Evolutionary conservation across 371 early-diverging fungal genomes (phyloP), one percentile per base, ranked within the genome.

Genomic region (Mucor piriformis): DNA sequence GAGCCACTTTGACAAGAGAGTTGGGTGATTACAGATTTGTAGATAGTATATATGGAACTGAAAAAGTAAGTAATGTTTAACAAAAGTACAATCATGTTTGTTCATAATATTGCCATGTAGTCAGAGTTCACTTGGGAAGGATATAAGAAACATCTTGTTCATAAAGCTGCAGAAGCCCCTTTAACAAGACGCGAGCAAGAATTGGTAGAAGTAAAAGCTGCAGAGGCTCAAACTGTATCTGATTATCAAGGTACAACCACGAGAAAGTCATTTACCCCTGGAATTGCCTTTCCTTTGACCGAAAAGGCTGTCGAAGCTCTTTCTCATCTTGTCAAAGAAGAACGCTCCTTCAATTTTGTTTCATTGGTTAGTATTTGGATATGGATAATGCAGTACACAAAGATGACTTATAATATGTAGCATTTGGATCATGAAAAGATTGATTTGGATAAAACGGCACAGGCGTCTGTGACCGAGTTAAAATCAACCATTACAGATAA

Each of bases 181-280:
- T 63, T 92, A 67, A 92, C 94, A 12, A 87, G 86, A 67, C 88
- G 90, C 43, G 96, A 95, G 67, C 75, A 74, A 54, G 93, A 92
- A 69, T 59, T 88, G 54, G 85, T 82, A 57, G 84, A 86, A 59
- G 79, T 92, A 48, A 83, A 81, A 43, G 71, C 76, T 10, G 81
- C 83, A 15, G 90, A 93, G 79, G 78, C 77, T 48, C 73, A 83
- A 64, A 72, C 77, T 32, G 73, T 62, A 10, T 67, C 74, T 6
- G 82, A 70, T 69, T 77, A 81, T 66, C 79, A 74, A 56, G 85
- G 86, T 6, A 79, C 79, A 11, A 69, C 79, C 3, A 49, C 78
- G 13, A 69, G 85, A 52, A 81, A 77, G 54, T 69, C 82, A 8
- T 89, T 88, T 73, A 88, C 88, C 12, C 74, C 86, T 18, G 85